Evolutionary conservation across 371 early-diverging fungal genomes (phyloP).

Genomic region (Apophysomyces trapeziformis): DNA sequence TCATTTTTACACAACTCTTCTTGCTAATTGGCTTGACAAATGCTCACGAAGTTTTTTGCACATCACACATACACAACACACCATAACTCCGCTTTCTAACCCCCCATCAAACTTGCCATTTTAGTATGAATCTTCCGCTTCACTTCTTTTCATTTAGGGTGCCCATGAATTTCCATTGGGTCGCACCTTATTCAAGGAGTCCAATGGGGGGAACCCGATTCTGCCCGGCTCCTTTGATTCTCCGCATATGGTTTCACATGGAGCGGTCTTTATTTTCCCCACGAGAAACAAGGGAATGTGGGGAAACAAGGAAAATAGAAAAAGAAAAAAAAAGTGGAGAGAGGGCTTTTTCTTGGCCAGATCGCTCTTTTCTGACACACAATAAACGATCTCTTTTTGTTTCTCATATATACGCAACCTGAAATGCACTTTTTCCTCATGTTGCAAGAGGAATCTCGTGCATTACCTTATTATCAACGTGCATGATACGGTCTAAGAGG

Average conservation of each 20-base stretch:
- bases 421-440: neutral
- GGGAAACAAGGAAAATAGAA: neutral
- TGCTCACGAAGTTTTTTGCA: neutral
- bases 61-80: neutral
- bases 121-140: neutral
- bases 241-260: slow-evolving; percentile 12
- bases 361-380: no score
- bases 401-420: no score
- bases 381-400: no score
- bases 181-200: slow-evolving; percentile 1
- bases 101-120: slow-evolving; percentile 1
- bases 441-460: neutral
- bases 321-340: no score
- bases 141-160: neutral
- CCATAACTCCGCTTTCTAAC: slow-evolving; percentile 1
- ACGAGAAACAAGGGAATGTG: slow-evolving; percentile 12
- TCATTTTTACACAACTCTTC: slow-evolving; percentile 8
- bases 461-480: neutral
- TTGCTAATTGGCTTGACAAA: slow-evolving; percentile 10
- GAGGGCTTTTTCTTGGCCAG: no score
- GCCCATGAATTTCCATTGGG: slow-evolving; percentile 9
- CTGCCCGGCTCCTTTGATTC: slow-evolving; percentile 11
- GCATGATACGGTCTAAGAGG: neutral
- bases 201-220: slow-evolving; percentile 5
- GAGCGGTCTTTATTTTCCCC: slow-evolving; percentile 9